These are phyloP conservation scores for Closterium sp. DNA, from an alignment of 139 green algal species.

Conservation along the genomic window DNA sequence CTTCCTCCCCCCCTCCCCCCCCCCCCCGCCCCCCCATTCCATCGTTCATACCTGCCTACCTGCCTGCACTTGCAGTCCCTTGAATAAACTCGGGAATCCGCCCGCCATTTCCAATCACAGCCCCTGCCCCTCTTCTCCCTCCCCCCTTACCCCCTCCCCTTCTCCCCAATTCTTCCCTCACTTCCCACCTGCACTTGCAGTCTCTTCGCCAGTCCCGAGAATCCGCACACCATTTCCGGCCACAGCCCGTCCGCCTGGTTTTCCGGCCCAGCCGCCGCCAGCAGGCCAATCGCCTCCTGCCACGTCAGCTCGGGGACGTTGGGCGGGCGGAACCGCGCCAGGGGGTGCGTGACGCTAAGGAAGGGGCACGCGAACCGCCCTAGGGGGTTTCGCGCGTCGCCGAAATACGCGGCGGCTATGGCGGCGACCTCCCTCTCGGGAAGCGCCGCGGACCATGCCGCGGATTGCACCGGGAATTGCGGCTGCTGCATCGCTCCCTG, in stretches of 20 bases:
- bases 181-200: background rate
- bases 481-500: background rate
- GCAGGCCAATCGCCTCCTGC: background rate
- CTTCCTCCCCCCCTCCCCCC: too few relatives aligned
- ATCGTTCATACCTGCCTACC: background rate
- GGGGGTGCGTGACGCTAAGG: background rate
- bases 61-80: too few relatives aligned
- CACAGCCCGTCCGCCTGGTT: background rate
- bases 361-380: background rate
- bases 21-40: too few relatives aligned
- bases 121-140: too few relatives aligned
- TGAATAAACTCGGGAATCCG: too few relatives aligned
- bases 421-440: background rate
- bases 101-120: too few relatives aligned
- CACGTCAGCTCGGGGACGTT: background rate
- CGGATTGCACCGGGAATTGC: background rate
- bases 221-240: background rate
- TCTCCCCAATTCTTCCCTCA: too few relatives aligned
- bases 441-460: background rate
- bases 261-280: background rate
- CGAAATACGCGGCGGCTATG: background rate
- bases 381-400: background rate
- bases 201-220: too few relatives aligned
- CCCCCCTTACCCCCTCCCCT: too few relatives aligned
- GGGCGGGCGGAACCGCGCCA: background rate